Base-by-base conservation (phyloP, 2,329 filamentous ascomycete species). In the Scopulariopsis brevicaulis region DNA sequence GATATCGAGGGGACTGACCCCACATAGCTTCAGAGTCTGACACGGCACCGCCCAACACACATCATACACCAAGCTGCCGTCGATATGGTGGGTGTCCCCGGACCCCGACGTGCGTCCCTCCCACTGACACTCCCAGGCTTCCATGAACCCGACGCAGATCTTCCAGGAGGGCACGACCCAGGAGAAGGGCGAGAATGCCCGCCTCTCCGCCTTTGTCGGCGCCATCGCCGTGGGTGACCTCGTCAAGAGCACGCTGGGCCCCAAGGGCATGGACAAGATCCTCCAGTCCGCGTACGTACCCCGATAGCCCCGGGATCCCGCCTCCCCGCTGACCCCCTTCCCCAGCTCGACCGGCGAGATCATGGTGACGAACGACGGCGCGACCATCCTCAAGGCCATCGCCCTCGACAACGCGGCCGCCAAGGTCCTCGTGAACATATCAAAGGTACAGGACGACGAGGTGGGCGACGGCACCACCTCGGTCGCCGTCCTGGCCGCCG, bases 221-320 rank as follows among this genome's bases (percentile, higher is more conserved):
- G 94, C 94, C 71, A 99, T 99, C 69, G 94, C 94, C 58, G 94
- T 99, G 53, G 94, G 94, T 57, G 94, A 99, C 68, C 76, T 99
- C 64, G 94, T 99, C 57, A 99, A 99, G 82, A 96, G 90, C 73
- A 97, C 94, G 12, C 77, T 99, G 37, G 94, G 94, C 7, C 94
- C 94, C 43, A 97, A 97, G 78, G 94, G 94, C 65, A 97, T 97
- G 92, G 94, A 97, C 80, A 96, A 96, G 80, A 96, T 96, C 71
- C 78, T 96, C 70, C 91, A 96, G 74, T 96, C 91, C 71, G 92
- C 90, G 88, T 94, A 84, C 63, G 87, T 82, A 60, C 58, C 54
- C 50, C 46, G 40, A 2, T 46, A 15, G 15, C 5, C 40, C 40
- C 18, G 15, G n/a, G 50, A 37, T 56, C 10, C 25, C 15, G 48